A percentile compares a stretch with the other conserved stretches of the same genome.
Conservation (phyloP, 2,329 filamentous ascomycete genomes). For the Colletotrichum liaoningense region DNA sequence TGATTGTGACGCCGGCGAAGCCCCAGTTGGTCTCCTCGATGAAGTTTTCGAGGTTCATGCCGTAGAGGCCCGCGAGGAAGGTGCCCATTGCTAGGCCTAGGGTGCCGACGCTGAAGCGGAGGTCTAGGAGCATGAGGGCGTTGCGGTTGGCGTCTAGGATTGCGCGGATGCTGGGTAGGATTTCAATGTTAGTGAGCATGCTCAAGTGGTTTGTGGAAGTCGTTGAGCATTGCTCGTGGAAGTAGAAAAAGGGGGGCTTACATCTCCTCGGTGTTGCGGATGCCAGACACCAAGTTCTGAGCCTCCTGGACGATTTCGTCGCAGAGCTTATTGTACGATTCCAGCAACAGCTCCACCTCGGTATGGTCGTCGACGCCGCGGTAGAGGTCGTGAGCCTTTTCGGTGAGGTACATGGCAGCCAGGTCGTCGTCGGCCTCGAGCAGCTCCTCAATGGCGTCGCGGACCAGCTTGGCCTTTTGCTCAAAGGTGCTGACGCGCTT, state of each 20-base stretch:
- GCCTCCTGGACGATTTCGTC: slow-evolving; percentile 98
- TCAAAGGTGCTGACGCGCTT: slow-evolving; percentile 98
- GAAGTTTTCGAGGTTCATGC: slow-evolving; percentile 99
- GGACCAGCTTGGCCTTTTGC: slow-evolving; percentile 93
- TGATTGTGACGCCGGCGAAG: slow-evolving; percentile 79
- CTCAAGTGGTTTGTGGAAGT: not conserved
- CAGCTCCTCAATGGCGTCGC: slow-evolving; percentile 94
- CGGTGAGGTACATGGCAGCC: slow-evolving; percentile 93
- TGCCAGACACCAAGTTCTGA: slow-evolving; percentile 91
- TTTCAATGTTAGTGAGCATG: slow-evolving; percentile 39
- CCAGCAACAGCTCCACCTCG: slow-evolving; percentile 95
- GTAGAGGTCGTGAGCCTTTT: slow-evolving; percentile 80
- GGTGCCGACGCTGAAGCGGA: slow-evolving; percentile 96
- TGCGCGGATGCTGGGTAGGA: slow-evolving; percentile 79
- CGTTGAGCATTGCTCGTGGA: slow-evolving; percentile 15
- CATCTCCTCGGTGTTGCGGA: slow-evolving; percentile 99
- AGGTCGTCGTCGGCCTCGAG: slow-evolving; percentile 97
- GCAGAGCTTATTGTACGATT: slow-evolving; percentile 97
- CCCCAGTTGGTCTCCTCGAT: slow-evolving; percentile 93
- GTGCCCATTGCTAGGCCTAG: slow-evolving; percentile 95
- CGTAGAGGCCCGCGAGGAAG: slow-evolving; percentile 97
- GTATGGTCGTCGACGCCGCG: slow-evolving; percentile 89
- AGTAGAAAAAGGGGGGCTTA: slow-evolving; percentile 57
- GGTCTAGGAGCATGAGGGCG: slow-evolving; percentile 94
- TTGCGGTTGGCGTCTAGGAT: slow-evolving; percentile 99